Evolutionary conservation across 2,329 filamentous ascomycete genomes (phyloP), one percentile per base, ranked within the genome.

Genomic region (Aspergillus cejpii): DNA sequence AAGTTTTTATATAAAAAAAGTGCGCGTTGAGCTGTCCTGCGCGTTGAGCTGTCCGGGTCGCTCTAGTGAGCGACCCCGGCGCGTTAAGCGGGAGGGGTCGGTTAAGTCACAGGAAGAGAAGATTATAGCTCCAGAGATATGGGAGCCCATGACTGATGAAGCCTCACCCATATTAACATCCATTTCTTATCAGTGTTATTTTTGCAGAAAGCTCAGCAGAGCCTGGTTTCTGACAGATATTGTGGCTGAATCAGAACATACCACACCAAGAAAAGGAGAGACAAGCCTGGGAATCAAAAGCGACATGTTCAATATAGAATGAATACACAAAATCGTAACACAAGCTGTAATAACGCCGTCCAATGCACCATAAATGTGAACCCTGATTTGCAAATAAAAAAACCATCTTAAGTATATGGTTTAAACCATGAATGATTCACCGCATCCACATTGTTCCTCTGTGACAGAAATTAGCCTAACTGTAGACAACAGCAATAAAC

Each of bases 371-470:
- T 38, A 45, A 53, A 44, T 44, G 52, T 40, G 50, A 62, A 52
- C 50, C 50, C 52, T 37, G 41, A 52, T 11, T 11, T 17, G 17
- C 10, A 11, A 19, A 41, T 39, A 48, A 39, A 46, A 21, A 34
- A 44, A 43, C 49, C 20, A 54, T 45, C 17, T 44, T 48, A 29
- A 45, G 50, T 39, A 31, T 17, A 48, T 29, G 14, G 47, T 27
- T 58, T 61, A 74, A 37, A 90, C 85, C 83, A 88, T 95, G 65
- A 97, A 97, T 1, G 89, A 95, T 73, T 97, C 91, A 61, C 91
- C 91, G 57, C 91, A 97, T 29, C 91, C 91, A 60, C 91, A 97
- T 75, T 94, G 80, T 64, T 95, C 91, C 77, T 94, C 90, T 96
- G 65, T 50, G 37, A n/a, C 23, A 36, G 23, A 6, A 33, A 51